Percentiles rank a stretch among this genome's conserved stretches.
Conservation (phyloP, 2,329 filamentous ascomycete genomes). For the Zymoseptoria tritici region DNA sequence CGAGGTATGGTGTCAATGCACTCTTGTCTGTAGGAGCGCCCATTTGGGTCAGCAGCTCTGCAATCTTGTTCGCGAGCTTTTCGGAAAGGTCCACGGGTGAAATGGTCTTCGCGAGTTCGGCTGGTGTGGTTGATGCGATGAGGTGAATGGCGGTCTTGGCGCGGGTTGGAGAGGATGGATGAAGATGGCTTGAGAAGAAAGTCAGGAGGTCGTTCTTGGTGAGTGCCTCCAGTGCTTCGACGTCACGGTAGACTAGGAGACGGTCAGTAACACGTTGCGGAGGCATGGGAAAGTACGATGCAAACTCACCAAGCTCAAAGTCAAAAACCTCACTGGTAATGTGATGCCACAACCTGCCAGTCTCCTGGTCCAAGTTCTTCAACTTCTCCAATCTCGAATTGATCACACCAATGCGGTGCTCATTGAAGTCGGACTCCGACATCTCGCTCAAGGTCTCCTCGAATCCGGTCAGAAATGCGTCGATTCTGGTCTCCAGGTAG, state of each 20-base stretch:
- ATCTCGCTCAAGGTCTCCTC: slow-evolving; percentile 62
- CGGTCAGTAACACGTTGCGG: slow-evolving; percentile 2
- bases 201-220: slow-evolving; percentile 72
- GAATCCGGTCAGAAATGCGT: slow-evolving; percentile 69
- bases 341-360: slow-evolving; percentile 72
- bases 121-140: slow-evolving; percentile 57
- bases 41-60: slow-evolving; percentile 42
- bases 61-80: slow-evolving; percentile 37
- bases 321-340: slow-evolving; percentile 82
- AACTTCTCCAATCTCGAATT: slow-evolving; percentile 82
- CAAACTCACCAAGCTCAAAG: slow-evolving; percentile 67
- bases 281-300: not conserved
- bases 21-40: slow-evolving; percentile 39
- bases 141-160: slow-evolving; percentile 84
- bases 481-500: slow-evolving; percentile 81
- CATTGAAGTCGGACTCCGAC: slow-evolving; percentile 77
- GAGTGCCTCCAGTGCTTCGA: slow-evolving; percentile 62
- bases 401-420: slow-evolving; percentile 81
- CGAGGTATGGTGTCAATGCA: slow-evolving; percentile 38
- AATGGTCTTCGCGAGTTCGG: slow-evolving; percentile 29
- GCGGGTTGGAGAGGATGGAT: slow-evolving; percentile 62
- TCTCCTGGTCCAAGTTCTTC: slow-evolving; percentile 86
- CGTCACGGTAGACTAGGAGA: slow-evolving; percentile 62
- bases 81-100: slow-evolving; percentile 36
- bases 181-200: slow-evolving; percentile 71